Evolutionary conservation across 129 eudicot species (phyloP), one percentile per base, ranked within the genome.

Genomic region (Centaurea solstitialis): DNA sequence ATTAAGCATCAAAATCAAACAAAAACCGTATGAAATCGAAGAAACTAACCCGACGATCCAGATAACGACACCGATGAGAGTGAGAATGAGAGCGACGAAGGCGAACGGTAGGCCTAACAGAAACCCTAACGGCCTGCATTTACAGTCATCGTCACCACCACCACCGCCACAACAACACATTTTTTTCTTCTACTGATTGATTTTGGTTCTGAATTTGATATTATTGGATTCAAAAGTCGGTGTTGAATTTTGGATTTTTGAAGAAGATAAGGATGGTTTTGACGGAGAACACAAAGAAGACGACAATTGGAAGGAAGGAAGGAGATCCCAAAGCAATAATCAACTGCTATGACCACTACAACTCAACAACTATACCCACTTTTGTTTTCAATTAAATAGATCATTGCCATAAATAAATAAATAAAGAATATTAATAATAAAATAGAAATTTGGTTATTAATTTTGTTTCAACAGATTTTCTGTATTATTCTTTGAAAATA

Each of bases 71-170:
- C 97, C 97, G 78, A 92, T 77, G 76, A 92, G 43, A 59, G 97
- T 80, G 83, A 92, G 89, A 39, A 92, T 72, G 66, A 92, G 97
- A 33, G 91, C 70, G n/a, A 92, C 86, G 57, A 92, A 85, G 72
- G 97, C 97, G 72, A 92, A 92, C 41, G 97, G 97, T 22, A 92
- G 91, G 64, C 97, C 97, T 65, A 92, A 76, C 3, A 92, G 88
- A 79, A 92, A 92, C 28, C 97, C 97, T 47, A 92, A 64, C 3
- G 97, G 97, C 62, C 94, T 78, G 82, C 97, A 92, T 76, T 83
- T 66, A 40, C 93, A 88, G 79, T 82, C 91, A 9, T 85, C 96
- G 17, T 89, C 37, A 2, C 2, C 88, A 18, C 62, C 81, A 20
- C 61, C 81, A 17, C 80, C 65, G 28, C 86, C 79, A 67, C 88